These are phyloP conservation scores for Yamadazyma insecticola DNA, from an alignment of 805 yeast species.

Conservation along the genomic window DNA sequence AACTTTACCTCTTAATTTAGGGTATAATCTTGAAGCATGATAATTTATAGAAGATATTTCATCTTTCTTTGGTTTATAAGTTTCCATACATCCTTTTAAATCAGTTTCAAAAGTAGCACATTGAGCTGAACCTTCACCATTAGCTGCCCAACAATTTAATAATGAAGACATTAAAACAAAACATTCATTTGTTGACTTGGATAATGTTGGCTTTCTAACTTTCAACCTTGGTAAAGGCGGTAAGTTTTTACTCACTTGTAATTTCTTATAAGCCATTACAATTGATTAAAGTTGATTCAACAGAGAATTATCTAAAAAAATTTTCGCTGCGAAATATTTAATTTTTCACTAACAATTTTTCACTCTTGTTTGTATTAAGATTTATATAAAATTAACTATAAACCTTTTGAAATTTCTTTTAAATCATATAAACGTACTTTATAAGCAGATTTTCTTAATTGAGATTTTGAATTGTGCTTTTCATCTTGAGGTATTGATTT, in stretches of 20 bases:
- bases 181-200: conserved; percentile 65
- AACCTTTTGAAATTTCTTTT: too few species aligned
- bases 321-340: neutral
- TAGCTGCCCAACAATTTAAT: conserved; percentile 94
- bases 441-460: too few species aligned
- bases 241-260: conserved; percentile 35
- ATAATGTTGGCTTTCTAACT: conserved; percentile 59
- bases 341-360: neutral
- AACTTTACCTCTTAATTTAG: conserved; percentile 46
- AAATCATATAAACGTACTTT: too few species aligned
- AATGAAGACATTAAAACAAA: conserved; percentile 77
- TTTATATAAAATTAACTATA: too few species aligned
- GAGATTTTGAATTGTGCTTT: too few species aligned
- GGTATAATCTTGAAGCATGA: conserved; percentile 53
- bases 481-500: neutral
- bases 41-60: conserved; percentile 46
- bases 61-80: conserved; percentile 34
- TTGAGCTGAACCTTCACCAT: conserved; percentile 71
- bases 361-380: too few species aligned
- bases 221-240: conserved; percentile 75
- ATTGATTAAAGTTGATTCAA: too few species aligned
- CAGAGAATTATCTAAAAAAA: neutral
- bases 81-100: conserved; percentile 70
- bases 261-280: conserved; percentile 42
- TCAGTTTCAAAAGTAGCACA: conserved; percentile 66